Conservation (phyloP, 1,139 yeast genomes). For the Blastobotrys aristatus region DNA sequence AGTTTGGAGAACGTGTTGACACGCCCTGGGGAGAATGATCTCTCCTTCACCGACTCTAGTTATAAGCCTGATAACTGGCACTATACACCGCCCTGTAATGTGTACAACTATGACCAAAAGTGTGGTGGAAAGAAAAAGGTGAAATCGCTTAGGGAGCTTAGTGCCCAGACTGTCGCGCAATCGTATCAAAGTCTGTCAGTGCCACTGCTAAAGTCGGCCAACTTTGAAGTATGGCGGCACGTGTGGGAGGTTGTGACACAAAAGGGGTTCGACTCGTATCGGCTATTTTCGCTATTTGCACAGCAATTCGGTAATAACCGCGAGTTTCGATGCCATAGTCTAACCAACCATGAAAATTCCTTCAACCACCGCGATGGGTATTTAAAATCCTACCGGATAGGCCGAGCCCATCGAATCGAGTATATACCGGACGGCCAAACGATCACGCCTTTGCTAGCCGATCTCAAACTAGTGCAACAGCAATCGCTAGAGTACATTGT, state of each 20-base stretch:
- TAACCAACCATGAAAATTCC: background rate
- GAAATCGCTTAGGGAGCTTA: background rate
- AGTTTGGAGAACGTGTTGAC: too few species aligned
- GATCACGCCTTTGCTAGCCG: background rate
- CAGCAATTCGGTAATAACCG: conserved; percentile 19
- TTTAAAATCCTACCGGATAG: background rate
- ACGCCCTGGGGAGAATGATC: conserved; percentile 2
- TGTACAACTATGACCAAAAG: background rate
- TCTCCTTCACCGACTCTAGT: conserved; percentile 11
- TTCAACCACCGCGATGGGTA: background rate
- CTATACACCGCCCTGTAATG: background rate
- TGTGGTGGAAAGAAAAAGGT: too few species aligned
- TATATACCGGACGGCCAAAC: conserved; percentile 3
- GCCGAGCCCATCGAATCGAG: conserved; percentile 9
- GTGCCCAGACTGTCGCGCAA: background rate
- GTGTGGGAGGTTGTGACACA: conserved; percentile 26
- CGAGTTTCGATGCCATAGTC: conserved; percentile 22
- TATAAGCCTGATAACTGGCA: conserved; percentile 12
- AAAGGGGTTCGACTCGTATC: conserved; percentile 26
- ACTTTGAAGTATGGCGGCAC: conserved; percentile 19
- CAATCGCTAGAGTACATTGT: conserved; percentile 14
- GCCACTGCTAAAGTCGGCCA: background rate
- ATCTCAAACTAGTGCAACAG: background rate
- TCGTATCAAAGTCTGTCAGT: background rate
- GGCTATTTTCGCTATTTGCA: conserved; percentile 23